Evolutionary conservation across 2,329 filamentous ascomycete species (phyloP).

Genomic region (Aspergillus sp.): DNA sequence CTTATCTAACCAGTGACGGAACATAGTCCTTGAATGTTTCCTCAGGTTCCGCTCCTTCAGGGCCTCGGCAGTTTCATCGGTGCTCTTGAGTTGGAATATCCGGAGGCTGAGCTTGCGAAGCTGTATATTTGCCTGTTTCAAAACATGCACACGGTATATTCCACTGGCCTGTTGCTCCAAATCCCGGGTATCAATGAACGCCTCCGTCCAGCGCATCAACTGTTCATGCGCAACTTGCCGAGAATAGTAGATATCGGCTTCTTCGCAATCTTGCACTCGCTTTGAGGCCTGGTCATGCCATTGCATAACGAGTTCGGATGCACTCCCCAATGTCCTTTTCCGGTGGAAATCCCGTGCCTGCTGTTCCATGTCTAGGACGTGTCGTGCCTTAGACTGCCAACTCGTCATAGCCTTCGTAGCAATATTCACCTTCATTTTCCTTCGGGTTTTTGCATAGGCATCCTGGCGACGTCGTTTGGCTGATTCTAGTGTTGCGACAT

Average conservation of each 20-base stretch:
- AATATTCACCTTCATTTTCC: slow-evolving; percentile 51
- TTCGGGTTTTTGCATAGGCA: slow-evolving; percentile 51
- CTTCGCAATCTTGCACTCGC: slow-evolving; percentile 27
- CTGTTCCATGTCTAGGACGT: slow-evolving; percentile 31
- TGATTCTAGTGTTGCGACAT: slow-evolving; percentile 44
- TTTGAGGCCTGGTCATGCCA: slow-evolving; percentile 41
- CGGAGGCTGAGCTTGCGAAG: slow-evolving; percentile 56
- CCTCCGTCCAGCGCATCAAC: slow-evolving; percentile 33
- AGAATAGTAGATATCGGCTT: slow-evolving; percentile 35
- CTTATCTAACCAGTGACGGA: slow-evolving; percentile 51
- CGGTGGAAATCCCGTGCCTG: slow-evolving; percentile 35
- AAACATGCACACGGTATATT: slow-evolving; percentile 43
- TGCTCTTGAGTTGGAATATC: slow-evolving; percentile 51
- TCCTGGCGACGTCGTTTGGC: slow-evolving; percentile 51
- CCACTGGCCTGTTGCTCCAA: slow-evolving; percentile 42
- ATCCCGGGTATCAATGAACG: slow-evolving; percentile 25
- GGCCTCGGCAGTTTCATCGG: slow-evolving; percentile 49
- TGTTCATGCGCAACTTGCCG: slow-evolving; percentile 33
- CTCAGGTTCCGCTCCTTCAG: slow-evolving; percentile 50
- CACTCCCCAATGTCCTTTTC: slow-evolving; percentile 28
- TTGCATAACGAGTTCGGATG: slow-evolving; percentile 31
- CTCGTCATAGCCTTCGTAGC: slow-evolving; percentile 38
- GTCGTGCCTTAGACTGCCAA: slow-evolving; percentile 33
- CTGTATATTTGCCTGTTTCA: slow-evolving; percentile 42
- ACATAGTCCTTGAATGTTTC: slow-evolving; percentile 52